Percentiles rank a stretch among this genome's conserved stretches.
Conservation (phyloP, 2,329 filamentous ascomycete species). For the Fusarium sp. region DNA sequence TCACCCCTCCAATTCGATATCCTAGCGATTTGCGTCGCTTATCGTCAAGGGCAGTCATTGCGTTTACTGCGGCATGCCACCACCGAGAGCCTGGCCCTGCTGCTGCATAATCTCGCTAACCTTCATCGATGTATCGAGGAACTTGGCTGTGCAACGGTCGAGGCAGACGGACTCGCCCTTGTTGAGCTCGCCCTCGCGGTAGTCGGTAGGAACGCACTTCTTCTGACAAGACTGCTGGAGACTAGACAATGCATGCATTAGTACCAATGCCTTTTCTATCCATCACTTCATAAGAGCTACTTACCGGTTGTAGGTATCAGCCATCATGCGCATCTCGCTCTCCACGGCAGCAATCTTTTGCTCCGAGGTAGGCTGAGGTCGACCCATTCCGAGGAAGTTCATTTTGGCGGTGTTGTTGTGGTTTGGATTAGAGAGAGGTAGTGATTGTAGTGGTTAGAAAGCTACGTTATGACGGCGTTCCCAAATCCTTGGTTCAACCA, state of each 20-base stretch:
- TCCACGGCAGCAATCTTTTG: constrained; percentile 98
- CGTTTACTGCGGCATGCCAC: constrained; percentile 36
- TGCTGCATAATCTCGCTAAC: constrained; percentile 96
- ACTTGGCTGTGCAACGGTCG: constrained; percentile 96
- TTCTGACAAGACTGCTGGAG: constrained; percentile 88
- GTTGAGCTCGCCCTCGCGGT: constrained; percentile 96
- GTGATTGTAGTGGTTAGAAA: constrained; percentile 9
- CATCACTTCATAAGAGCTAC: background rate
- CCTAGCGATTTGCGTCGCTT: background rate
- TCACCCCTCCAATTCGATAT: background rate
- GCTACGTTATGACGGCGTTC: constrained; percentile 27
- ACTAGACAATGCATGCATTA: constrained; percentile 56
- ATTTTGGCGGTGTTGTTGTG: constrained; percentile 47
- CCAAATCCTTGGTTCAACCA: constrained; percentile 15
- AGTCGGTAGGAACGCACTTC: constrained; percentile 93
- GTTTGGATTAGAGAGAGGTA: background rate
- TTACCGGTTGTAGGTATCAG: constrained; percentile 98
- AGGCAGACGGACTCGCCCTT: constrained; percentile 99
- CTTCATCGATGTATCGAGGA: constrained; percentile 99
- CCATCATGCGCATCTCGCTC: constrained; percentile 96
- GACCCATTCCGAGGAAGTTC: constrained; percentile 62
- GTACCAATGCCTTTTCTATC: background rate
- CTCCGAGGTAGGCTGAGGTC: constrained; percentile 88
- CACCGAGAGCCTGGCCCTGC: constrained; percentile 77
- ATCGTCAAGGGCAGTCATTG: background rate